phyloP scores from a whole-genome alignment of 108 stramenopile species.

The Craspedostauros australis region DNA sequence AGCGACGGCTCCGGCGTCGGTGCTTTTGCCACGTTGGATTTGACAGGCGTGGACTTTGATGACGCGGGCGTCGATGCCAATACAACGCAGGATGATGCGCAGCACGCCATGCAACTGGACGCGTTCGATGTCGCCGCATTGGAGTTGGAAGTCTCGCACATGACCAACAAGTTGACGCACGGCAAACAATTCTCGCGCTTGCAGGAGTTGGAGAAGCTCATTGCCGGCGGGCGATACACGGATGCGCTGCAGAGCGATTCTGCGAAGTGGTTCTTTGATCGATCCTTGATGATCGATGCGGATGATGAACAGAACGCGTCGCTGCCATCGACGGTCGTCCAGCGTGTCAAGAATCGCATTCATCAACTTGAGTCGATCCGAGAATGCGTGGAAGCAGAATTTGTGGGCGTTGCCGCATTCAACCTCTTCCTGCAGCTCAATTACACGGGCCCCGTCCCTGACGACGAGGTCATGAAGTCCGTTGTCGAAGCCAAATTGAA shows the following conservation, averaged over 20 bases:
- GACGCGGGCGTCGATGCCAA: conserved; percentile 9
- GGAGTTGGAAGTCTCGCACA: conserved; percentile 14
- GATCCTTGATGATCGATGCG: background rate
- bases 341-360: conserved; percentile 22
- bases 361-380: conserved; percentile 16
- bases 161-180: conserved; percentile 16
- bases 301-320: conserved; percentile 5
- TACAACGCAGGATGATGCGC: background rate
- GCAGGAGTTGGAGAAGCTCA: conserved; percentile 13
- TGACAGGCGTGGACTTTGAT: conserved; percentile 69
- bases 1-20: conserved; percentile 37
- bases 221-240: conserved; percentile 44
- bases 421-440: conserved; percentile 82
- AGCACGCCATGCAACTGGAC: background rate
- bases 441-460: conserved; percentile 74
- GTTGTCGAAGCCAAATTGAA: too few species aligned
- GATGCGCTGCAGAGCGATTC: conserved; percentile 38
- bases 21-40: conserved; percentile 54
- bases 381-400: conserved; percentile 50
- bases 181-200: conserved; percentile 5
- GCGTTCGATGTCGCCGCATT: conserved; percentile 11
- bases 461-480: conserved; percentile 38
- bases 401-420: conserved; percentile 66
- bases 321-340: conserved; percentile 30
- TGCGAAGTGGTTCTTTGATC: conserved; percentile 24